phyloP scores from a whole-genome alignment of 495 filamentous ascomycete genomes.

The Acidiella bohemica region DNA sequence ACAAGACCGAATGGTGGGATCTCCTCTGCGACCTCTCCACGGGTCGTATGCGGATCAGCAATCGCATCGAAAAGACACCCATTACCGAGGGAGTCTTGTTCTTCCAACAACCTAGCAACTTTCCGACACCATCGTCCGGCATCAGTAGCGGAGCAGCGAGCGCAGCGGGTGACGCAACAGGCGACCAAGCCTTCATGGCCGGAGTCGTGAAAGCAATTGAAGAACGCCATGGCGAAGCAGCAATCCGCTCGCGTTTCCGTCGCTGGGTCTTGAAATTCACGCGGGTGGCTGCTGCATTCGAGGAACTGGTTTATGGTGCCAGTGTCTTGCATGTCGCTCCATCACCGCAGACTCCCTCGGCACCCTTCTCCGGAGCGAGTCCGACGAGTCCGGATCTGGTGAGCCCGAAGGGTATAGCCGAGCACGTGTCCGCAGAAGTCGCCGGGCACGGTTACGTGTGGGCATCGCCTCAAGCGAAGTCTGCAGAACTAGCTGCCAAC shows the following conservation, averaged over 20 bases:
- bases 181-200: constrained; percentile 81
- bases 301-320: constrained; percentile 85
- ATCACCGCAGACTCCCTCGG: not conserved
- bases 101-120: constrained; percentile 57
- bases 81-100: constrained; percentile 69
- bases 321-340: constrained; percentile 66
- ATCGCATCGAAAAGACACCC: constrained; percentile 53
- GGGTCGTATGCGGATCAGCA: constrained; percentile 87
- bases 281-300: constrained; percentile 81
- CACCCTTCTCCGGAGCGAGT: constrained; percentile 1
- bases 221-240: constrained; percentile 76
- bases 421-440: constrained; percentile 28
- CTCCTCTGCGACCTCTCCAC: constrained; percentile 84
- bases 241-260: constrained; percentile 78
- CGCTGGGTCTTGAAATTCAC: constrained; percentile 85
- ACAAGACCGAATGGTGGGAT: constrained; percentile 98
- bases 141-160: constrained; percentile 2
- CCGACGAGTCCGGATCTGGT: not conserved
- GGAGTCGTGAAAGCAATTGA: constrained; percentile 69
- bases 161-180: constrained; percentile 55
- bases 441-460: constrained; percentile 91
- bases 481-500: constrained; percentile 74
- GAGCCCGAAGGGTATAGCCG: constrained; percentile 9
- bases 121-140: not conserved
- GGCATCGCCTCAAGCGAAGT: constrained; percentile 65